These are phyloP conservation scores for Paramarasmius palmivorus DNA, from an alignment of 1,284 basidiomycete genomes.

Conservation along the genomic window DNA sequence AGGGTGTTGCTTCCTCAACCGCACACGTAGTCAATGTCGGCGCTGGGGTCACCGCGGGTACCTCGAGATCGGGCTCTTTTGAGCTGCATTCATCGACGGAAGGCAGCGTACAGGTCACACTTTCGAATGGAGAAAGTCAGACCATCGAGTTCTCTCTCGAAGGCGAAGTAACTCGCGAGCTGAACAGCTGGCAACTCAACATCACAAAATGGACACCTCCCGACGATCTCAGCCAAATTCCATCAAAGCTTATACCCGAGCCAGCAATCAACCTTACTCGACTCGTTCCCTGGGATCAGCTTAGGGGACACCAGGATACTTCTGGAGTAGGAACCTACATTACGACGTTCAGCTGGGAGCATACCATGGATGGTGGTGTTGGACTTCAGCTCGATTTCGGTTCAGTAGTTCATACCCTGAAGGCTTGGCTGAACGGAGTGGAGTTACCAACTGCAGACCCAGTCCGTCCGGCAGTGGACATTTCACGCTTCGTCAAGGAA, in stretches of 20 bases:
- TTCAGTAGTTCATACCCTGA: conserved; percentile 17
- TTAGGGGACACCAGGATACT: conserved; percentile 11
- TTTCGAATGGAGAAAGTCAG: conserved; percentile 8
- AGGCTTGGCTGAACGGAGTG: conserved; percentile 18
- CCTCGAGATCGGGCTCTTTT: conserved; percentile 5
- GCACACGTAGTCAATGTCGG: conserved; percentile 8
- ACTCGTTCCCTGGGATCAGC: conserved; percentile 17
- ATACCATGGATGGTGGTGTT: conserved; percentile 10
- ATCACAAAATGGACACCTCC: conserved; percentile 20
- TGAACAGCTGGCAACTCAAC: conserved; percentile 16
- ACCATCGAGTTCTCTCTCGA: conserved; percentile 14
- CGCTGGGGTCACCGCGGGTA: conserved; percentile 9
- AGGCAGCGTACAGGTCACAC: conserved; percentile 12
- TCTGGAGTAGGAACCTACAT: conserved; percentile 18
- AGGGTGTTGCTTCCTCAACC: conserved; percentile 9
- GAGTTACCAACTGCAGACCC: conserved; percentile 18
- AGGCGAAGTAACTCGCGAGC: conserved; percentile 8
- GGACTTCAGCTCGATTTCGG: conserved; percentile 18
- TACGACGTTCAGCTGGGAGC: conserved; percentile 16
- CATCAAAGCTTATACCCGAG: conserved; percentile 12
- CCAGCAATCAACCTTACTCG: conserved; percentile 16
- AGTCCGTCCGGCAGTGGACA: conserved; percentile 16
- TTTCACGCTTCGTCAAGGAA: conserved; percentile 13
- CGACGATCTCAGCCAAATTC: conserved; percentile 12
- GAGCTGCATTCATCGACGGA: conserved; percentile 14